Evolutionary conservation across 2,329 filamentous ascomycete genomes (phyloP).

Genomic region (Sphaerulina vaccinii): DNA sequence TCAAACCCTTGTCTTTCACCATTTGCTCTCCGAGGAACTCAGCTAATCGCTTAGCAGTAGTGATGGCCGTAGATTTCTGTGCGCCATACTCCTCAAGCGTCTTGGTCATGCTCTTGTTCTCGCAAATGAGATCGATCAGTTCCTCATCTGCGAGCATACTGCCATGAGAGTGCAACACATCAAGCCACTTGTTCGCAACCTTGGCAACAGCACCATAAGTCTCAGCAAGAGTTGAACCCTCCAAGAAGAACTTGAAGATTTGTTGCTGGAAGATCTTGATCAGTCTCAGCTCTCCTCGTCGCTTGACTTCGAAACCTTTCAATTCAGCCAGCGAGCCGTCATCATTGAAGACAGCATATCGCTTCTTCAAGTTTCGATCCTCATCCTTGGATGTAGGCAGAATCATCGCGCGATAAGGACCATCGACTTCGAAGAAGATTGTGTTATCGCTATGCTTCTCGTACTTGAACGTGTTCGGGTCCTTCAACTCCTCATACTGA

Average conservation of each 20-base stretch:
- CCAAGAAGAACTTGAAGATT: constrained; percentile 98
- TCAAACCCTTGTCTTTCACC: constrained; percentile 98
- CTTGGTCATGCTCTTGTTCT: constrained; percentile 98
- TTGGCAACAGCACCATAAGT: constrained; percentile 91
- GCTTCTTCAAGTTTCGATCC: constrained; percentile 99
- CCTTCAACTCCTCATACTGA: constrained; percentile 88
- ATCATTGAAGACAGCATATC: constrained; percentile 98
- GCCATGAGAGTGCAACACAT: constrained; percentile 87
- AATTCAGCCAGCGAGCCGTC: constrained; percentile 92
- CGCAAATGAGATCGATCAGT: constrained; percentile 98
- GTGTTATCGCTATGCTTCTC: constrained; percentile 98
- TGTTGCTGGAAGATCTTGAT: constrained; percentile 99
- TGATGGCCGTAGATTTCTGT: constrained; percentile 99
- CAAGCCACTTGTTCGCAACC: constrained; percentile 93
- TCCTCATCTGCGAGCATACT: constrained; percentile 92
- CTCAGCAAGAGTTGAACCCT: constrained; percentile 81
- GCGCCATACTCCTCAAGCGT: constrained; percentile 91
- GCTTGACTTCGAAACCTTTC: constrained; percentile 97
- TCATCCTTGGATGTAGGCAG: constrained; percentile 97
- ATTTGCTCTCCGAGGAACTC: constrained; percentile 98
- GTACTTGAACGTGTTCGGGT: constrained; percentile 79
- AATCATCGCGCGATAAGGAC: constrained; percentile 96
- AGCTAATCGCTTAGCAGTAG: constrained; percentile 87
- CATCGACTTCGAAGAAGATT: constrained; percentile 99
- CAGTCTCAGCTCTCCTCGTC: constrained; percentile 94